Percentiles rank a stretch among this genome's conserved stretches.
Evolutionary conservation across 306 rosid genomes (phyloP).

Genomic region (Cyamopsis tetragonoloba): DNA sequence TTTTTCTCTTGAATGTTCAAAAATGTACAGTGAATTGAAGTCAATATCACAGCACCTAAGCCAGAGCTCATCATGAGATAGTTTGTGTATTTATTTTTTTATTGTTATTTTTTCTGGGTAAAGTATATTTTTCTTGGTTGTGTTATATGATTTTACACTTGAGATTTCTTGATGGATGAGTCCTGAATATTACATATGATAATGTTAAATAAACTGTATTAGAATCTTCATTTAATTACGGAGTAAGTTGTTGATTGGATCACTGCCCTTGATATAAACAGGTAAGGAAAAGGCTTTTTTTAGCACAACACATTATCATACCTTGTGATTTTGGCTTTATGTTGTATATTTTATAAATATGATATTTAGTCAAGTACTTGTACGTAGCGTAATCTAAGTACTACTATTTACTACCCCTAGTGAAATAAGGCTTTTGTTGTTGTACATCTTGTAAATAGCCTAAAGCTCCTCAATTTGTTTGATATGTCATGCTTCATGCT

Average conservation of each 20-base stretch:
- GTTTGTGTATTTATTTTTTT: slow-evolving; percentile 5
- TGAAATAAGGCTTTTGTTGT: too few relatives aligned
- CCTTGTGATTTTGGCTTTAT: background rate
- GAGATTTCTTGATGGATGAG: slow-evolving; percentile 26
- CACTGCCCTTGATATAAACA: background rate
- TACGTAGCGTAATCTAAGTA: too few relatives aligned
- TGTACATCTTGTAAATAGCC: background rate
- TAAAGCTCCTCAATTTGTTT: background rate
- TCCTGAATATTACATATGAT: slow-evolving; percentile 28
- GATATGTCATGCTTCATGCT: background rate
- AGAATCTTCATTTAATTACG: background rate
- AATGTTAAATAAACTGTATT: slow-evolving; percentile 20
- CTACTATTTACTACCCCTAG: too few relatives aligned
- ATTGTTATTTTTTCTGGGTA: background rate
- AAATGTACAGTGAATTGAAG: slow-evolving; percentile 59
- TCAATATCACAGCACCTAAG: slow-evolving; percentile 42
- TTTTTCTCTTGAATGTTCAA: slow-evolving; percentile 55
- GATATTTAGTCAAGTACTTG: too few relatives aligned
- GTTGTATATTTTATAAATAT: too few relatives aligned
- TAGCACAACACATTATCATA: too few relatives aligned
- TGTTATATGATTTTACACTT: slow-evolving; percentile 7
- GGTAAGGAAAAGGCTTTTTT: too few relatives aligned
- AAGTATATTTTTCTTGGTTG: background rate
- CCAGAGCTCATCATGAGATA: slow-evolving; percentile 36
- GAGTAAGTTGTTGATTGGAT: background rate